Evolutionary conservation across 2,329 filamentous ascomycete species (phyloP).

Genomic region (Apiospora koreana): DNA sequence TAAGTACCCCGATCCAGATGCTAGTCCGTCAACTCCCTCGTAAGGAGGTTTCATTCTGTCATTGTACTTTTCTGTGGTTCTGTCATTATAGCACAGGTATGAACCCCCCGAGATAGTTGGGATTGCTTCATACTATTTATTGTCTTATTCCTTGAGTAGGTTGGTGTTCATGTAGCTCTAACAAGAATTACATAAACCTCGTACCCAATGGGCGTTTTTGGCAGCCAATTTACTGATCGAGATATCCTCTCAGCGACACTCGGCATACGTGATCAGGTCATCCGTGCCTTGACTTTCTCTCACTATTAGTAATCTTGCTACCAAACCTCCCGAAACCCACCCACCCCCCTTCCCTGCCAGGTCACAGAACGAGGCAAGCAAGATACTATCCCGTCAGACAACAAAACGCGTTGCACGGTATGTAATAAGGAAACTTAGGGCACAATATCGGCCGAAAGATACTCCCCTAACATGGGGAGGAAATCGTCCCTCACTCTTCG

Average conservation of each 20-base stretch:
- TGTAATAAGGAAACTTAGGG: background rate
- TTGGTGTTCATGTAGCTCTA: background rate
- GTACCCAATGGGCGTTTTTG: background rate
- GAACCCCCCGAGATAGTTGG: background rate
- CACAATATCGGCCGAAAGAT: background rate
- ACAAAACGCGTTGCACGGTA: background rate
- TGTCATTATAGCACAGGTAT: background rate
- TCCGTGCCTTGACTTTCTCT: background rate
- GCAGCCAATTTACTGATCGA: background rate
- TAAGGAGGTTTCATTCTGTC: background rate
- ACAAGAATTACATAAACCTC: background rate
- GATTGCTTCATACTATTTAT: background rate
- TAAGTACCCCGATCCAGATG: background rate
- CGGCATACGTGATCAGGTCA: background rate
- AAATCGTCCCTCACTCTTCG: background rate
- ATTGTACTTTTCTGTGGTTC: background rate
- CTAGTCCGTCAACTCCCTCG: background rate
- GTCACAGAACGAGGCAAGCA: background rate
- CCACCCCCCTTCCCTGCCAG: background rate
- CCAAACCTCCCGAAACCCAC: constrained; percentile 1
- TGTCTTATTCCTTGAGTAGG: background rate
- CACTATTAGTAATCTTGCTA: constrained; percentile 1
- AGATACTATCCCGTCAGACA: background rate
- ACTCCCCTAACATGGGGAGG: background rate
- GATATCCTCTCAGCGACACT: background rate